Evolutionary conservation across 179 eudicot species (phyloP).

Genomic region (Drosera spatulata): DNA sequence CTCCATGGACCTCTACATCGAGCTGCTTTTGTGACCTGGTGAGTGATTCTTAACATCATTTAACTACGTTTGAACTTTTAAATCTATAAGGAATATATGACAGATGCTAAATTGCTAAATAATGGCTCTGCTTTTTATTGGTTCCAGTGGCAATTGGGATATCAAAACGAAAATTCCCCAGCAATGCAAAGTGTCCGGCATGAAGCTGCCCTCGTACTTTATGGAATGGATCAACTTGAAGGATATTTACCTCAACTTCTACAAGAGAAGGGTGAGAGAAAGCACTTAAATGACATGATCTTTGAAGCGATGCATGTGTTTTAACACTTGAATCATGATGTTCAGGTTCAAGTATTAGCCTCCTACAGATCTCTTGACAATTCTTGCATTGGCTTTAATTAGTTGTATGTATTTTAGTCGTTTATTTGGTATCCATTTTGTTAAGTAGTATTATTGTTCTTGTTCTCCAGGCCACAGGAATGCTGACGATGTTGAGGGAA

Average conservation of each 20-base stretch:
- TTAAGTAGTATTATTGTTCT: background rate
- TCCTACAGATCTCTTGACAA: too few species aligned
- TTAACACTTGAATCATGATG: too few species aligned
- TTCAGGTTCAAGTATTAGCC: too few species aligned
- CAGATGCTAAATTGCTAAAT: background rate
- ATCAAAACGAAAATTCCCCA: slow-evolving; percentile 90
- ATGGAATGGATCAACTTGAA: slow-evolving; percentile 96
- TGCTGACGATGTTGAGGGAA: slow-evolving; percentile 81
- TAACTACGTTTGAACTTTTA: too few species aligned
- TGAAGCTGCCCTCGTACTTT: slow-evolving; percentile 76
- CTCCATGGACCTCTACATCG: slow-evolving; percentile 35
- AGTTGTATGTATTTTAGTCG: too few species aligned
- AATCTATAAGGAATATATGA: background rate
- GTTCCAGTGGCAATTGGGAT: slow-evolving; percentile 93
- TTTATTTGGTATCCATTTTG: too few species aligned
- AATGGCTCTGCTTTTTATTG: slow-evolving; percentile 9
- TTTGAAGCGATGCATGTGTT: too few species aligned
- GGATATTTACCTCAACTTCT: slow-evolving; percentile 80
- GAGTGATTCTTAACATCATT: slow-evolving; percentile 11
- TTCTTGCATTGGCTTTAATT: too few species aligned
- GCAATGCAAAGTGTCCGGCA: slow-evolving; percentile 72
- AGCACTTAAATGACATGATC: too few species aligned
- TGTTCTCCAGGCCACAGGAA: slow-evolving; percentile 70
- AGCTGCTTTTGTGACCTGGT: slow-evolving; percentile 98
- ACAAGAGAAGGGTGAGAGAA: slow-evolving; percentile 58